Conservation (phyloP, 2,329 filamentous ascomycete genomes). For the Alternaria sp. region DNA sequence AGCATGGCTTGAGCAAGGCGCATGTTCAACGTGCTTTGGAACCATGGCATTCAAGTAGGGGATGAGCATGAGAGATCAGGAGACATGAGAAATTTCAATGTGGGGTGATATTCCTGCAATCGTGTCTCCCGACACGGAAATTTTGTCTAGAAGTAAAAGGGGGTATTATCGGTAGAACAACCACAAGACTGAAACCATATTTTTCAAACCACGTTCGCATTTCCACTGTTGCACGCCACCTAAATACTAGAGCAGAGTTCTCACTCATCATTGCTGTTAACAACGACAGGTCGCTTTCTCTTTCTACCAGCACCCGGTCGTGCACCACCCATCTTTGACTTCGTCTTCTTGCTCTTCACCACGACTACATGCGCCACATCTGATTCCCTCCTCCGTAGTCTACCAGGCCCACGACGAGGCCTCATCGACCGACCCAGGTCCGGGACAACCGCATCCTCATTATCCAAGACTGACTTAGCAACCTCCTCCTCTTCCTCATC, state of each 20-base stretch:
- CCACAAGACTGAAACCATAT: neutral
- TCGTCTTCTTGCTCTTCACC: conserved; percentile 9
- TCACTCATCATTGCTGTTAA: conserved; percentile 28
- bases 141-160: neutral
- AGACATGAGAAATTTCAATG: no score
- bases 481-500: neutral
- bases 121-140: no score
- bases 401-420: conserved; percentile 1
- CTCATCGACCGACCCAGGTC: neutral
- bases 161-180: neutral
- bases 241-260: neutral
- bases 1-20: no score
- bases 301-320: conserved; percentile 20
- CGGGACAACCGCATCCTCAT: neutral
- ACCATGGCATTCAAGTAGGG: no score
- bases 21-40: no score
- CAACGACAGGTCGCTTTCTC: conserved; percentile 25
- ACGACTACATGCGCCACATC: conserved; percentile 11
- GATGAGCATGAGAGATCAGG: no score
- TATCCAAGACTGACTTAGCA: neutral
- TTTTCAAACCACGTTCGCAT: neutral
- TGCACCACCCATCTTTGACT: conserved; percentile 16
- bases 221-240: neutral
- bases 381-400: conserved; percentile 1
- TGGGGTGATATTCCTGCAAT: no score